phyloP scores from a whole-genome alignment of 305 asterid genomes.

The Galium porrigens region DNA sequence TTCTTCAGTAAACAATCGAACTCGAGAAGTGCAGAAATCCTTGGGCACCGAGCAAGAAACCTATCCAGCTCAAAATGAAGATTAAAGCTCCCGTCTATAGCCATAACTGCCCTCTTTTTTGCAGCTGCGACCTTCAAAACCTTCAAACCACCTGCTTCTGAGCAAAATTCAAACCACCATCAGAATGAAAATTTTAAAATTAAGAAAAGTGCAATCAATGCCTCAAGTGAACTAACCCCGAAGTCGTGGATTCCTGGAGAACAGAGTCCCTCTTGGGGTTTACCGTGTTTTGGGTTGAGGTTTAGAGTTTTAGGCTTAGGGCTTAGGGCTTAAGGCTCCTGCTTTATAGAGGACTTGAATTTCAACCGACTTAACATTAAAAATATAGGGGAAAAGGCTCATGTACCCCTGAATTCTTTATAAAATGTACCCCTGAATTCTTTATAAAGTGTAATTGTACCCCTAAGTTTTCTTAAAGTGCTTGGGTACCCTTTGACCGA shows the following conservation, averaged over 20 bases:
- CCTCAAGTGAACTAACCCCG: not conserved
- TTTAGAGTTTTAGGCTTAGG: not conserved
- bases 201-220: no score
- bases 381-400: no score
- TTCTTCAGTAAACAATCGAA: slow-evolving; percentile 37
- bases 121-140: not conserved
- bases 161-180: not conserved
- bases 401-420: no score
- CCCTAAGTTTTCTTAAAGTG: no score
- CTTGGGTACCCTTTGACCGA: no score
- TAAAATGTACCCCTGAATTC: no score
- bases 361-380: not conserved
- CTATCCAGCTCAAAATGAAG: slow-evolving; percentile 44
- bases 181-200: not conserved
- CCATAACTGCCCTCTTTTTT: slow-evolving; percentile 25
- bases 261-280: not conserved
- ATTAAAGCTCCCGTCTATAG: slow-evolving; percentile 57
- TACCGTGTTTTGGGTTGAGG: not conserved
- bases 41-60: slow-evolving; percentile 50
- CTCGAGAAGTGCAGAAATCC: slow-evolving; percentile 34
- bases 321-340: not conserved
- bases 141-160: not conserved
- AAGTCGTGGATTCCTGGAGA: not conserved
- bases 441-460: no score
- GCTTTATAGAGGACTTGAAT: not conserved